Evolutionary conservation across 164 flowering plant species (phyloP).

Genomic region (Malania oleifera): DNA sequence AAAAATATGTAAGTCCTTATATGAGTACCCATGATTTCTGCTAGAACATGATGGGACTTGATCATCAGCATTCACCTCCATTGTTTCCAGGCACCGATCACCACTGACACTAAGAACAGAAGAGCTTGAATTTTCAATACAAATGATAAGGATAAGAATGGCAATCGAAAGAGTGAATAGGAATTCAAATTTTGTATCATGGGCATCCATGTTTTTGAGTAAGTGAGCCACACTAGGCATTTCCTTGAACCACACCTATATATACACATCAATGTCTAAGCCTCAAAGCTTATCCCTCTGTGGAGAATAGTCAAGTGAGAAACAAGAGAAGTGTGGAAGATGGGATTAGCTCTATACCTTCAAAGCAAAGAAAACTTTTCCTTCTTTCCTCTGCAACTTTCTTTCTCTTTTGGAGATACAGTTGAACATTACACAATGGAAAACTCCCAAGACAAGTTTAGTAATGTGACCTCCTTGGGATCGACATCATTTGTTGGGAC

Average conservation of each 20-base stretch:
- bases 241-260: constrained; percentile 14
- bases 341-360: constrained; percentile 27
- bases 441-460: constrained; percentile 18
- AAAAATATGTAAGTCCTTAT: not conserved
- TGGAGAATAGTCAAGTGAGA: not conserved
- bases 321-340: constrained; percentile 26
- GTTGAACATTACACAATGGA: no score
- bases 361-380: constrained; percentile 42
- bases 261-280: not conserved
- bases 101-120: constrained; percentile 10
- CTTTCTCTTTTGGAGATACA: constrained; percentile 2
- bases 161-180: constrained; percentile 9
- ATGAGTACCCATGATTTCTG: constrained; percentile 23
- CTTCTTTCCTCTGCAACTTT: constrained; percentile 3
- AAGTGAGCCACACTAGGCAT: not conserved
- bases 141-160: constrained; percentile 15
- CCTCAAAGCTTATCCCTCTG: not conserved
- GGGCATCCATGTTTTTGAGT: constrained; percentile 19
- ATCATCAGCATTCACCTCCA: constrained; percentile 15
- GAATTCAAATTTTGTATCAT: constrained; percentile 8
- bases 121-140: constrained; percentile 11
- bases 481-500: no score
- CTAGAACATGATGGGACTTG: constrained; percentile 8
- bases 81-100: constrained; percentile 11
- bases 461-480: no score